phyloP scores from a whole-genome alignment of 192 early-diverging fungal species.

The Linnemannia hyalina region DNA sequence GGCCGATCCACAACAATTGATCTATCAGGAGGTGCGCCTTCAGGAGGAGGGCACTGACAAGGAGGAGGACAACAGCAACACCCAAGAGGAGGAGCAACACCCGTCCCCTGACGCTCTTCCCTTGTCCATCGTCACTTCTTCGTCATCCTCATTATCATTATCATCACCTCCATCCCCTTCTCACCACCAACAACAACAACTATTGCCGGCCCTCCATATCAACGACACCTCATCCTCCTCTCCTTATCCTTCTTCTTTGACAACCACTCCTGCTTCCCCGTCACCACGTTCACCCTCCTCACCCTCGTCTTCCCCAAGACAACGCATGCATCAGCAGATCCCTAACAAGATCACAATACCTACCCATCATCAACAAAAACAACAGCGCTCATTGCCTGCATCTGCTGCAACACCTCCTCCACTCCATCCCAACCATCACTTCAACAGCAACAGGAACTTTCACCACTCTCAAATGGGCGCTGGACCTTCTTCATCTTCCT shows the following conservation, averaged over 20 bases:
- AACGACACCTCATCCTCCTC: neutral
- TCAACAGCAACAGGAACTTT: neutral
- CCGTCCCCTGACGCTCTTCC: no score
- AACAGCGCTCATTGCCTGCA: neutral
- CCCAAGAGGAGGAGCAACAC: no score
- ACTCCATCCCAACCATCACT: neutral
- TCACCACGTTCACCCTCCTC: neutral
- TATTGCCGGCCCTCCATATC: neutral
- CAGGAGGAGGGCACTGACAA: neutral
- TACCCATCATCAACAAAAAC: neutral
- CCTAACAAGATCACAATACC: slow-evolving; percentile 8
- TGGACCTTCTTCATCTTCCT: neutral
- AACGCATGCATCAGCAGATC: neutral
- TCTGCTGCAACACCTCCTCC: neutral
- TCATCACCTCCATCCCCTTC: neutral
- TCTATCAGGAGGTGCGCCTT: no score
- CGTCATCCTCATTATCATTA: neutral
- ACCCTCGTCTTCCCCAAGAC: neutral
- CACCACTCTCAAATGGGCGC: neutral
- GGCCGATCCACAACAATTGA: neutral
- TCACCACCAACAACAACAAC: neutral
- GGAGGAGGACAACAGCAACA: no score
- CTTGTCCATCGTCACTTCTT: neutral
- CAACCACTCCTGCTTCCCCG: neutral
- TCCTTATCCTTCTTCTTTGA: neutral